A percentile compares a stretch with the other conserved stretches of the same genome.
These are phyloP conservation scores for Glonium stellatum DNA, from an alignment of 495 filamentous ascomycete genomes.

Conservation along the genomic window DNA sequence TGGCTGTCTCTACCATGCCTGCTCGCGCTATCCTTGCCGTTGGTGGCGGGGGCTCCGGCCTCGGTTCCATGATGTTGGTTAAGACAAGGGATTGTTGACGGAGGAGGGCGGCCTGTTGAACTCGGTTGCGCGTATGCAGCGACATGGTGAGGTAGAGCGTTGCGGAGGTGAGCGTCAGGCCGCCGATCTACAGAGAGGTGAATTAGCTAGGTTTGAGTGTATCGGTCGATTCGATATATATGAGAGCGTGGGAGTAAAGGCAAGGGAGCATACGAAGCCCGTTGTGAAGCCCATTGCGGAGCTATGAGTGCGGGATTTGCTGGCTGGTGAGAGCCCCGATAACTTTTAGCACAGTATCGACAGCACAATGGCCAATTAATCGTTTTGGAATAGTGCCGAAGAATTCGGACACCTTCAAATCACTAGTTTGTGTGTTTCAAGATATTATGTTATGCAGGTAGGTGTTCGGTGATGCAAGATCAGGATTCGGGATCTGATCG, in stretches of 20 bases:
- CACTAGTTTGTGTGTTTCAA: not conserved
- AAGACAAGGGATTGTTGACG: constrained; percentile 61
- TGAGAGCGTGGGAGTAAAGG: not conserved
- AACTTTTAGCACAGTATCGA: not conserved
- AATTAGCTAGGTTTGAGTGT: not conserved
- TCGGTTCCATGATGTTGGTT: constrained; percentile 41
- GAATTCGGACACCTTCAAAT: not conserved
- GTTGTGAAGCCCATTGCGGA: constrained; percentile 65
- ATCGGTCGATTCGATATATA: constrained; percentile 17
- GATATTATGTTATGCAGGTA: not conserved
- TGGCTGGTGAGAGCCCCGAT: not conserved
- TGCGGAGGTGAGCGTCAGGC: constrained; percentile 77
- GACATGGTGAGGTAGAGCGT: constrained; percentile 72
- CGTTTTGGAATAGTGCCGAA: not conserved
- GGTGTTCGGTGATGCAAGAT: not conserved
- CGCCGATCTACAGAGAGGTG: constrained; percentile 53
- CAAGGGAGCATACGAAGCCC: constrained; percentile 60
- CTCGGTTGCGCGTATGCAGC: constrained; percentile 64
- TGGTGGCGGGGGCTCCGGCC: constrained; percentile 65
- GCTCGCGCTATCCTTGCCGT: constrained; percentile 39
- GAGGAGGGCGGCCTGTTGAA: constrained; percentile 61
- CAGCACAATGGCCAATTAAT: not conserved
- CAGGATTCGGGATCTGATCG: not conserved
- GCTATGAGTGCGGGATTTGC: not conserved
- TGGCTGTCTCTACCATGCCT: constrained; percentile 34